Evolutionary conservation across 2,329 filamentous ascomycete genomes (phyloP), one percentile per base, ranked within the genome.

Genomic region (Didymella sp.): DNA sequence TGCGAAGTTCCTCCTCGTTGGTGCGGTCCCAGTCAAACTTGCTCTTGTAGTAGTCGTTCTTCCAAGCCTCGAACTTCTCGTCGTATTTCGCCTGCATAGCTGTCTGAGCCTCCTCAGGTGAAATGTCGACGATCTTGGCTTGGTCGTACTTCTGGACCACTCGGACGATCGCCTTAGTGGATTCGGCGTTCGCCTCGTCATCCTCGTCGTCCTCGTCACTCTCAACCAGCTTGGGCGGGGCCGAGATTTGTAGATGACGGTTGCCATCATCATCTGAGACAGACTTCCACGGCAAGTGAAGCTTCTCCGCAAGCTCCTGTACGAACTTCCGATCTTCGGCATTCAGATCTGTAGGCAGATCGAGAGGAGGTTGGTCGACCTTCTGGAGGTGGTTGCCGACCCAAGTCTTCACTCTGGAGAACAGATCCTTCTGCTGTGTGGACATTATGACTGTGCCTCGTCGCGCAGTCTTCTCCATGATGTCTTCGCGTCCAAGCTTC

Each of bases 311-410:
- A 62, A 96, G 81, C 62, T 95, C 90, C 75, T 98, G 90, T 6
- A 96, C 89, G 71, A 99, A 99, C 73, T 93, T 94, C 59, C 95
- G 89, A 76, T 99, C 94, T 30, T 87, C 88, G 51, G 94, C 93
- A 53, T 90, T 87, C 58, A 96, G 82, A 25, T 84, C 83, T 2
- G 83, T 75, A 17, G 92, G 87, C 7, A 99, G 84, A 72, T 97
- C 88, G 48, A 97, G 81, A 8, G 88, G 83, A 25, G 64, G 59
- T 30, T 68, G 62, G 33, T 74, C 69, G 27, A 74, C 75, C 35
- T 78, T 78, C 12, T 74, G 75, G 61, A 82, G 77, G 52, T 90
- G 86, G 66, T 89, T 89, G 50, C 86, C 87, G 58, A 98, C 86
- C 74, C 90, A 98, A 55, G 87, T 89, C 73, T 93, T 92, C 60